These are phyloP conservation scores for Phytopythium delawarense DNA, from an alignment of 352 stramenopile species.

Conservation along the genomic window DNA sequence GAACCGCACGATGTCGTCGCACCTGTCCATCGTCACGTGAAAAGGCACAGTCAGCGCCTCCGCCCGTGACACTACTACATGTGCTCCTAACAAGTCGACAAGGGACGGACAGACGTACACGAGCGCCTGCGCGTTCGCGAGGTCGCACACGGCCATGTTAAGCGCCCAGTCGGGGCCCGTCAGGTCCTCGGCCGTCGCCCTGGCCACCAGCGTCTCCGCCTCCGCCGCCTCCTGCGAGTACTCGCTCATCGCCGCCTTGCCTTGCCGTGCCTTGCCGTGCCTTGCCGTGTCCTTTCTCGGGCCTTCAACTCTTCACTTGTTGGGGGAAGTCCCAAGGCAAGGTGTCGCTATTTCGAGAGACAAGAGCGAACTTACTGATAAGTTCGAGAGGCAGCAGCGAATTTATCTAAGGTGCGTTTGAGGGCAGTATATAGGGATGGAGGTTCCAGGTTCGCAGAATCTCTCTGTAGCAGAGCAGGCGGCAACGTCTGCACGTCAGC, in stretches of 20 bases:
- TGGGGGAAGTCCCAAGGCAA: neutral
- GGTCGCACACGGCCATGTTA: slow-evolving; percentile 72
- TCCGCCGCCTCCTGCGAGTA: slow-evolving; percentile 37
- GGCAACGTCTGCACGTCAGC: neutral
- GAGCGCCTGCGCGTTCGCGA: slow-evolving; percentile 42
- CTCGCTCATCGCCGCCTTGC: slow-evolving; percentile 23
- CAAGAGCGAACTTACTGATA: neutral
- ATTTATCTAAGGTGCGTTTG: neutral
- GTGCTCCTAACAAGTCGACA: too few relatives aligned
- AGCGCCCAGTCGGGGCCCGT: slow-evolving; percentile 59
- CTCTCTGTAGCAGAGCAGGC: neutral
- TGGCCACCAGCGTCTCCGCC: slow-evolving; percentile 42
- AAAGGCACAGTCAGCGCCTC: neutral
- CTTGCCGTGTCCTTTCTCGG: neutral
- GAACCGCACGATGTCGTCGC: slow-evolving; percentile 54
- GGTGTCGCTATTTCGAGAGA: neutral
- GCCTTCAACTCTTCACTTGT: neutral
- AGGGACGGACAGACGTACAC: slow-evolving; percentile 20
- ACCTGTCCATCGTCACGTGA: slow-evolving; percentile 14
- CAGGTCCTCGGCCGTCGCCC: slow-evolving; percentile 51
- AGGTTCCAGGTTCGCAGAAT: neutral
- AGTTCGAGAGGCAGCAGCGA: neutral
- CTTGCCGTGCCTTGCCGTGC: neutral
- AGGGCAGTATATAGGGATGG: neutral
- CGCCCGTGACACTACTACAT: too few relatives aligned